Evolutionary conservation across 345 rosid species (phyloP).

Genomic region (Hypericum perforatum): DNA sequence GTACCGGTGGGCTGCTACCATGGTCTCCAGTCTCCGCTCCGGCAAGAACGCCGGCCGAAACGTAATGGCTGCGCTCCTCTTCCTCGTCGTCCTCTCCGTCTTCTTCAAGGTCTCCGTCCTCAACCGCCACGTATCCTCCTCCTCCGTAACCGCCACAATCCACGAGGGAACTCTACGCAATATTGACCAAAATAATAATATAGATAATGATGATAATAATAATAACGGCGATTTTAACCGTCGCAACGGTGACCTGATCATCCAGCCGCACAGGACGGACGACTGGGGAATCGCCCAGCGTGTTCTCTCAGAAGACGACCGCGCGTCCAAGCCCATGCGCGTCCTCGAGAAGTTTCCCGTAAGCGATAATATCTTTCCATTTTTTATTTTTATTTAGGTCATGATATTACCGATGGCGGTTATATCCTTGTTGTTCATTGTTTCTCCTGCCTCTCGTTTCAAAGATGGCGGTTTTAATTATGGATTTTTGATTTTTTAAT

Average conservation of each 20-base stretch:
- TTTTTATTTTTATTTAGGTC: not conserved
- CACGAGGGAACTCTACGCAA: not conserved
- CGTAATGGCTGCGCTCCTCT: constrained; percentile 34
- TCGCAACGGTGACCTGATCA: constrained; percentile 30
- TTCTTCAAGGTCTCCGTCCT: constrained; percentile 46
- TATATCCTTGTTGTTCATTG: no score
- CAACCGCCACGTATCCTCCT: constrained; percentile 11
- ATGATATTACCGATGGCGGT: no score
- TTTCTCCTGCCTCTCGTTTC: no score
- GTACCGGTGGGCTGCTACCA: constrained; percentile 22
- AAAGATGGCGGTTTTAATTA: not conserved
- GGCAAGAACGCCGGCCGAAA: constrained; percentile 46
- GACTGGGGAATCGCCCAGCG: constrained; percentile 57
- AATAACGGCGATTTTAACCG: constrained; percentile 12
- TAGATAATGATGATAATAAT: no score
- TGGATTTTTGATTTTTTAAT: not conserved
- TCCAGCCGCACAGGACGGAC: constrained; percentile 38
- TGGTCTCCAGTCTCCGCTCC: constrained; percentile 37
- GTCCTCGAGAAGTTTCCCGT: constrained; percentile 53
- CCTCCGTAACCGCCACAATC: not conserved
- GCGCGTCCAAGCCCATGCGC: constrained; percentile 39
- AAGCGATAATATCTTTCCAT: constrained; percentile 16
- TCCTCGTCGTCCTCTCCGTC: constrained; percentile 45
- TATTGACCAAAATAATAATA: constrained; percentile 10
- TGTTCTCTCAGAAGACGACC: constrained; percentile 29